Evolutionary conservation across 768 basidiomycete genomes (phyloP), one percentile per base, ranked within the genome.

Genomic region (Kwoniella dendrophila): DNA sequence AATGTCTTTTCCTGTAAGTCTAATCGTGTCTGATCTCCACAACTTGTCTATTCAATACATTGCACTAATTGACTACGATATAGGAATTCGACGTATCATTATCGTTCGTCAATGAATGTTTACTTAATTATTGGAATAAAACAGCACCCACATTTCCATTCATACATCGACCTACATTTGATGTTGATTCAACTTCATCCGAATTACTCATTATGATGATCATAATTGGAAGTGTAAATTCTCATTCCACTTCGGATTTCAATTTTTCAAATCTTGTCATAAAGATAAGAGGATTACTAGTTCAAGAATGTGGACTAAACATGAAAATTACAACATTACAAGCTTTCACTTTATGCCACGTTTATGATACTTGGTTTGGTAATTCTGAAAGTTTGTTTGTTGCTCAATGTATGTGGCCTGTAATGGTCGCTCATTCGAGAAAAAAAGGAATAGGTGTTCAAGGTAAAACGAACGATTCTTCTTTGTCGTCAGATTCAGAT

Each of bases 381-480:
- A 59, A 55, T 18, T 40, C 58, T 1, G 70, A 74, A 36, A 67
- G 52, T 24, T 54, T 57, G 56, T 71, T 74, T 40, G 67, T 71
- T 30, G 72, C 72, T 2, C 72, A 74, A 40, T 71, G 69, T 44
- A 69, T 66, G 67, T 74, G 72, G 72, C 63, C 72, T 2, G 58
- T 69, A 3, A 69, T 74, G 65, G 64, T 67, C 1, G 63, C 70
- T n/a, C 72, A 74, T 52, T 59, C 61, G 12, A 41, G 72, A 48
- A 71, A 71, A 55, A 74, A 74, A 52, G 72, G 72, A 24, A 71
- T 74, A 49, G 72, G 72, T 22, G 72, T 73, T 4, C 56, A 48
- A n/a, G 69, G 72, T 7, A 51, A 51, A 34, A 32, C 65, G 27
- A n/a, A n/a, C n/a, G n/a, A n/a, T n/a, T n/a, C n/a, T n/a, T n/a